Evolutionary conservation across 2,329 filamentous ascomycete species (phyloP).

Genomic region (Zasmidium citrigriseum): DNA sequence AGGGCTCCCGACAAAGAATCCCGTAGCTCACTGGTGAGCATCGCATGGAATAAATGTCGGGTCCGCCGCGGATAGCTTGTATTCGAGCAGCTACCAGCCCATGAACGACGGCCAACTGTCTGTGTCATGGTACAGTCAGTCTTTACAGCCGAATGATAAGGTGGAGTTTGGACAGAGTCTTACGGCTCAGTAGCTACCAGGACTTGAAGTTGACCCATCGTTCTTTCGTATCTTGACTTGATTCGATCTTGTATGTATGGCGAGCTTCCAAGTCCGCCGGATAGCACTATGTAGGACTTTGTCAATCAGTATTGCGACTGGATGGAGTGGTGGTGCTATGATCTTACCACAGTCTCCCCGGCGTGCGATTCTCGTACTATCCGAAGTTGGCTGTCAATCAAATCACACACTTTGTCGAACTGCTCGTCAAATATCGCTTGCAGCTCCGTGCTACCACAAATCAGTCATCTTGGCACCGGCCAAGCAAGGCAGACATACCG

Average conservation of each 20-base stretch:
- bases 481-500: neutral
- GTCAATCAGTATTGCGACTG: too few relatives aligned
- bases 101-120: constrained; percentile 11
- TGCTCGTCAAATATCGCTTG: constrained; percentile 39
- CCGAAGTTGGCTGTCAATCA: constrained; percentile 39
- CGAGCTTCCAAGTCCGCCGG: constrained; percentile 46
- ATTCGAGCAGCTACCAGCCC: constrained; percentile 15
- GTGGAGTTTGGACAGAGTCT: too few relatives aligned
- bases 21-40: neutral
- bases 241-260: constrained; percentile 44
- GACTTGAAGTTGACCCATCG: constrained; percentile 28
- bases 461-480: neutral
- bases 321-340: too few relatives aligned
- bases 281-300: constrained; percentile 42
- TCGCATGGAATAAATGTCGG: neutral
- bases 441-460: neutral
- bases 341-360: constrained; percentile 34
- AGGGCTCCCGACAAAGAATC: neutral
- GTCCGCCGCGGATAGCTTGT: neutral
- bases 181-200: constrained; percentile 29
- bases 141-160: too few relatives aligned
- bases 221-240: constrained; percentile 34
- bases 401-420: constrained; percentile 36
- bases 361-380: constrained; percentile 33
- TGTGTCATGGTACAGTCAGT: too few relatives aligned